phyloP scores from a whole-genome alignment of 2,329 filamentous ascomycete species.

The Penicillium janthinellum region DNA sequence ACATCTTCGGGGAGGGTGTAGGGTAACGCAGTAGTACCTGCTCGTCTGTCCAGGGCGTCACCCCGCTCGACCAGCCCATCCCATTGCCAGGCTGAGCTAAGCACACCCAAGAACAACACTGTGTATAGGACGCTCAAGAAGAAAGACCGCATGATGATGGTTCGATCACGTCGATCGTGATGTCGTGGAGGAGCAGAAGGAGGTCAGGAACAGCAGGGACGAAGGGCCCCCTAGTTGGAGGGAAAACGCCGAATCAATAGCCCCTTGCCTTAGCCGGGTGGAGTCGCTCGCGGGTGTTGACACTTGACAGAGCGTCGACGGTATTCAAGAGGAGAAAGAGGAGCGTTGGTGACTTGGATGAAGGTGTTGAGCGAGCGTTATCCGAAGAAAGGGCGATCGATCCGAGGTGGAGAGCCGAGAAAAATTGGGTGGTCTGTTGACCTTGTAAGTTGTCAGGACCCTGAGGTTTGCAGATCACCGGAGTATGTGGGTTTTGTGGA shows the following conservation, averaged over 20 bases:
- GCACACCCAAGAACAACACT: conserved; percentile 35
- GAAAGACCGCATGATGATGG: conserved; percentile 36
- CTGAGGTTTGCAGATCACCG: conserved; percentile 22
- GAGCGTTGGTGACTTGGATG: background rate
- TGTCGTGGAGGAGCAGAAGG: conserved; percentile 1
- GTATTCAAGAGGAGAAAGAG: background rate
- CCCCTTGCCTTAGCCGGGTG: conserved; percentile 20
- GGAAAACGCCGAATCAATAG: conserved; percentile 16
- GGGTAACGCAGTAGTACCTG: conserved; percentile 23
- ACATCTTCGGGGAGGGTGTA: background rate
- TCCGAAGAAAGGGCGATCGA: conserved; percentile 7
- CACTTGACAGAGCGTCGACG: background rate
- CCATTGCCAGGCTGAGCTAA: conserved; percentile 36
- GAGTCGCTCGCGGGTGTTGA: background rate
- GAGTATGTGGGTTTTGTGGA: conserved; percentile 13
- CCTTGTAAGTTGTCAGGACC: conserved; percentile 10
- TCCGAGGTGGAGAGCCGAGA: conserved; percentile 12
- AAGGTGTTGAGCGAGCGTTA: background rate
- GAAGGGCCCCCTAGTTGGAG: conserved; percentile 13
- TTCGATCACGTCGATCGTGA: conserved; percentile 6
- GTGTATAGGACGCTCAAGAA: conserved; percentile 37
- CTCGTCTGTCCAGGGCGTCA: conserved; percentile 28
- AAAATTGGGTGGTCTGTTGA: conserved; percentile 14
- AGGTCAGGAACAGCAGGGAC: conserved; percentile 5
- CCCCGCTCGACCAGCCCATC: conserved; percentile 22